Percentiles rank a stretch among this genome's conserved stretches.
Conservation (phyloP, 257 asterid species). For the Forsythia viridissima region DNA sequence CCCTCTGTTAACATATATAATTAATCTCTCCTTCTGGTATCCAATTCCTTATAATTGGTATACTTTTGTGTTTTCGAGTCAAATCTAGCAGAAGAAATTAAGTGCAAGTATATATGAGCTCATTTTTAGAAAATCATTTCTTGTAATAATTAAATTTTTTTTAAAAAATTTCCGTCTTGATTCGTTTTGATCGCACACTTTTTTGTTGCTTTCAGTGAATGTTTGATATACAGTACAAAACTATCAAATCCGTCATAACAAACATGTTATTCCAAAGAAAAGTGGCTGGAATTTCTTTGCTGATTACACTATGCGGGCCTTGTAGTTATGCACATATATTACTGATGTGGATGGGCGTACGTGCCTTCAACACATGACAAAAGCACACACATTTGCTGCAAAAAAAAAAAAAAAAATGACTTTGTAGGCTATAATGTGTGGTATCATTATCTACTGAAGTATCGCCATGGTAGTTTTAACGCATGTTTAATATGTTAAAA, state of each 20-base stretch:
- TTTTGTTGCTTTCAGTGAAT: background rate
- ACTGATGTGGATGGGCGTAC: background rate
- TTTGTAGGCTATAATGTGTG: background rate
- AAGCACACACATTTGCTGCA: background rate
- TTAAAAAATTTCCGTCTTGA: no score
- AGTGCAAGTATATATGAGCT: no score
- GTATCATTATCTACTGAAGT: background rate
- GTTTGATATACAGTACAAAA: no score
- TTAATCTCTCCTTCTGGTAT: no score
- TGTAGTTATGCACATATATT: background rate
- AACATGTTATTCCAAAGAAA: background rate
- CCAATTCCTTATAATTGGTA: background rate
- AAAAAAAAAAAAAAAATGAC: background rate
- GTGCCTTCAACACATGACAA: background rate
- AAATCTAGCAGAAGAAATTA: no score
- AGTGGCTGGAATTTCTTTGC: background rate
- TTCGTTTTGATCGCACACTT: background rate
- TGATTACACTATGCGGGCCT: background rate
- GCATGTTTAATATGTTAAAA: no score
- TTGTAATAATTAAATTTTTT: no score
- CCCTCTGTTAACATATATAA: no score
- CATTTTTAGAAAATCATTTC: no score
- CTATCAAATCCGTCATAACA: no score
- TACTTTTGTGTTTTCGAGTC: background rate
- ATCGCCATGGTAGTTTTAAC: no score